Evolutionary conservation across 371 early-diverging fungal species (phyloP).

Genomic region (Mucor lusitanicus): DNA sequence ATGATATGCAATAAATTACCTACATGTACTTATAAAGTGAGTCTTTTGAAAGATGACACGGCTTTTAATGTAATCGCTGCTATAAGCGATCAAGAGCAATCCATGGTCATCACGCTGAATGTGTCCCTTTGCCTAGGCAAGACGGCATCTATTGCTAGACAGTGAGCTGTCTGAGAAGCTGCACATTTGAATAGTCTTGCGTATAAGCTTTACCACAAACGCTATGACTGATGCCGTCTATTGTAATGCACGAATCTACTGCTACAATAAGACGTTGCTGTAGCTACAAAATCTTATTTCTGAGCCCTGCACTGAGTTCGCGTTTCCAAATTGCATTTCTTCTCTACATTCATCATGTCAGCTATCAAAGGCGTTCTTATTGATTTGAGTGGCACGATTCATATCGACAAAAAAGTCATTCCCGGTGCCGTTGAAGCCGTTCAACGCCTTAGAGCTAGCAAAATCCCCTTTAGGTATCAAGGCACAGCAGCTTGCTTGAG

Average conservation of each 20-base stretch:
- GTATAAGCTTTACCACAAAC: too few species aligned
- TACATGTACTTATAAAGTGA: background rate
- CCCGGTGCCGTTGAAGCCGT: conserved; percentile 73
- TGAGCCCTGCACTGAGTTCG: background rate
- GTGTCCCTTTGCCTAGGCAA: background rate
- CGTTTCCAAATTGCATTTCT: background rate
- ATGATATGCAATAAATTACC: background rate
- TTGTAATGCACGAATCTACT: too few species aligned
- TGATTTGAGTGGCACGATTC: conserved; percentile 82
- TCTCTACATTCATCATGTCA: conserved; percentile 7
- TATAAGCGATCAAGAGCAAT: background rate
- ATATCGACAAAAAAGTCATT: conserved; percentile 71
- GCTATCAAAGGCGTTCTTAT: conserved; percentile 64
- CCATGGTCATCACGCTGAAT: background rate
- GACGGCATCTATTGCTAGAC: background rate
- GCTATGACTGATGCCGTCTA: too few species aligned
- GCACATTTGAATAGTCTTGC: too few species aligned
- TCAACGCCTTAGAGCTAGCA: conserved; percentile 56
- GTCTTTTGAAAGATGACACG: background rate
- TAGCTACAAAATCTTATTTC: background rate
- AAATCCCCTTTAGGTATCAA: conserved; percentile 54
- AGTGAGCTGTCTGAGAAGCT: too few species aligned
- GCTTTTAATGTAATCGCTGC: background rate
- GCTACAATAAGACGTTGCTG: background rate
- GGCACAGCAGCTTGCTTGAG: too few species aligned